phyloP scores from a whole-genome alignment of 176 grass and related monocot species.

The Ananas comosus region DNA sequence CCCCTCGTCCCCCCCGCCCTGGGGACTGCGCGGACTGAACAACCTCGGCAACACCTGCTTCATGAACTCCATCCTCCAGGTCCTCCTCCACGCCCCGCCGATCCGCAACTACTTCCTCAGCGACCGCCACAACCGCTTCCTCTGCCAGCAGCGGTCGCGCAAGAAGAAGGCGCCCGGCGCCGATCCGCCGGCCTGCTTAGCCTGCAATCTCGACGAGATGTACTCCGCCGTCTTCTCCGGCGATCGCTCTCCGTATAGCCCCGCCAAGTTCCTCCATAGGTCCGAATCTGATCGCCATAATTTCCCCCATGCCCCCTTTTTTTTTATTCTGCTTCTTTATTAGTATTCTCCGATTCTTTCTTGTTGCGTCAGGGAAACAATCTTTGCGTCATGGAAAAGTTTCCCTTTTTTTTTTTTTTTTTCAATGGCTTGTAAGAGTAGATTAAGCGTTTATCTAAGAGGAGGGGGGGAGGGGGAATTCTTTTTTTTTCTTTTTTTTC shows the following conservation, averaged over 20 bases:
- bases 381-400: background rate
- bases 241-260: constrained; percentile 66
- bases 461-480: background rate
- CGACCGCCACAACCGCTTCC: constrained; percentile 76
- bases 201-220: constrained; percentile 86
- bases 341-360: no score
- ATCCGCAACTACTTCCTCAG: constrained; percentile 83
- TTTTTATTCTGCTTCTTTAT: no score
- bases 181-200: constrained; percentile 41
- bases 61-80: constrained; percentile 97
- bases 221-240: constrained; percentile 85
- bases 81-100: constrained; percentile 75
- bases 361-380: no score
- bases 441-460: background rate
- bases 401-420: background rate
- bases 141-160: constrained; percentile 53
- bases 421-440: background rate
- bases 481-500: no score
- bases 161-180: constrained; percentile 36
- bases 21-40: constrained; percentile 72
- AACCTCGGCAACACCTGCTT: constrained; percentile 97
- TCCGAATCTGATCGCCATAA: constrained; percentile 24
- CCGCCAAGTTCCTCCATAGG: constrained; percentile 89
- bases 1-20: constrained; percentile 19
- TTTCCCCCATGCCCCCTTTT: no score